Conservation (phyloP, 345 rosid species). For the Eucalyptus cloeziana region DNA sequence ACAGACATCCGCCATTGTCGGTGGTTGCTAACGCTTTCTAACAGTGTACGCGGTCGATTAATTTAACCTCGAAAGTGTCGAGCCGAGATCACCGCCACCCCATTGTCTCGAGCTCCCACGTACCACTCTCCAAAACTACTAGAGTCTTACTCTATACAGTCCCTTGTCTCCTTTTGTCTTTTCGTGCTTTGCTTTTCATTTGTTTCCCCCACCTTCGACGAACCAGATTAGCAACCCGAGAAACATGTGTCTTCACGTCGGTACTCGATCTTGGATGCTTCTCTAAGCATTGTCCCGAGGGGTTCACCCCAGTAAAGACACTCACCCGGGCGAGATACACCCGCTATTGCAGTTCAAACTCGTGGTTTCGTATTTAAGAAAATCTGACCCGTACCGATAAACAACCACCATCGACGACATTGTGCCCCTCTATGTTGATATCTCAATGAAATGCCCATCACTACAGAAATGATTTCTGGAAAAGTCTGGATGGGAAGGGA, state of each 20-base stretch:
- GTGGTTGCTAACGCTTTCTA: neutral
- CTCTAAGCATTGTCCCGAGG: neutral
- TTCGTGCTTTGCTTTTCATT: neutral
- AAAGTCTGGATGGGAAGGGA: neutral
- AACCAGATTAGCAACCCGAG: neutral
- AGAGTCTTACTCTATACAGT: neutral
- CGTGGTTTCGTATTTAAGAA: neutral
- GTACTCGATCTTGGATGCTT: neutral
- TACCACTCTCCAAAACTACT: neutral
- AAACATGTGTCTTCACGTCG: neutral
- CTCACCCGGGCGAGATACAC: neutral
- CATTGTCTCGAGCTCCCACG: neutral
- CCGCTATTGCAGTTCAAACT: neutral
- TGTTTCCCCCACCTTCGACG: neutral
- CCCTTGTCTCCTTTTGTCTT: neutral
- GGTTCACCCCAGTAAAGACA: too few species aligned
- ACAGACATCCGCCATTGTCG: neutral
- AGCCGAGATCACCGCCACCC: neutral
- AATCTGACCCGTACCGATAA: neutral
- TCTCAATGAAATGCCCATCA: neutral
- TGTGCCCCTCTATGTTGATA: neutral
- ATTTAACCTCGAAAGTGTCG: neutral
- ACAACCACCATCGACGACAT: neutral
- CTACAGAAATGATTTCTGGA: neutral
- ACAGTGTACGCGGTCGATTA: neutral